Conservation (phyloP, 306 rosid species). For the Prunus padus region DNA sequence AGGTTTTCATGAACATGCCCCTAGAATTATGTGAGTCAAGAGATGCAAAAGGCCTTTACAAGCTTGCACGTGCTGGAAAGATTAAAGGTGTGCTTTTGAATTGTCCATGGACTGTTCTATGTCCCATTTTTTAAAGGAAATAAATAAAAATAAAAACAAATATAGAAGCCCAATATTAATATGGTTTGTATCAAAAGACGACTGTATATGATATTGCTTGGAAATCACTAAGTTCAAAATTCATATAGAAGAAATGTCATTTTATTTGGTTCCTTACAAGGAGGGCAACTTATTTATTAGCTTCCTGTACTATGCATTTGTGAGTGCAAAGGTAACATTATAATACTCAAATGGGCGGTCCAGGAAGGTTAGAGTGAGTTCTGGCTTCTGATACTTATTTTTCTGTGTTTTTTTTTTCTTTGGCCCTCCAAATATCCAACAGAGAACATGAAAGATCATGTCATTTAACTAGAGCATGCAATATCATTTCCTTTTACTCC, state of each 20-base stretch:
- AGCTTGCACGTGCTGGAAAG: constrained; percentile 89
- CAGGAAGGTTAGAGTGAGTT: constrained; percentile 1
- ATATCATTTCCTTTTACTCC: too few species aligned
- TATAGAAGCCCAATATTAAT: neutral
- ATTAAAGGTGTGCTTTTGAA: constrained; percentile 58
- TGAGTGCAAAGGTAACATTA: neutral
- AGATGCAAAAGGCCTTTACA: constrained; percentile 87
- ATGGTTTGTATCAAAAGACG: neutral
- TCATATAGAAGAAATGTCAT: neutral
- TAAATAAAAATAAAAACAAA: neutral
- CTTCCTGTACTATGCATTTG: neutral
- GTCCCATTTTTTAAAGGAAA: neutral
- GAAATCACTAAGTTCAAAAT: neutral
- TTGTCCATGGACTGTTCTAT: neutral
- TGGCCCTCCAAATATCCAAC: too few species aligned
- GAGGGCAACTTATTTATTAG: neutral
- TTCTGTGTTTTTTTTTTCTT: too few species aligned
- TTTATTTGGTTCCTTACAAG: neutral
- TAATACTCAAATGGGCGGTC: neutral
- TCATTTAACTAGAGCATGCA: too few species aligned
- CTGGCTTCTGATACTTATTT: neutral
- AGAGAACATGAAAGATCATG: too few species aligned
- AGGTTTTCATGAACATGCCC: constrained; percentile 91
- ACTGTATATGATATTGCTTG: neutral
- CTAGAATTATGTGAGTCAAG: constrained; percentile 69